Evolutionary conservation across 768 basidiomycete genomes (phyloP), one percentile per base, ranked within the genome.

Genomic region (Agaricus sinodeliciosus): DNA sequence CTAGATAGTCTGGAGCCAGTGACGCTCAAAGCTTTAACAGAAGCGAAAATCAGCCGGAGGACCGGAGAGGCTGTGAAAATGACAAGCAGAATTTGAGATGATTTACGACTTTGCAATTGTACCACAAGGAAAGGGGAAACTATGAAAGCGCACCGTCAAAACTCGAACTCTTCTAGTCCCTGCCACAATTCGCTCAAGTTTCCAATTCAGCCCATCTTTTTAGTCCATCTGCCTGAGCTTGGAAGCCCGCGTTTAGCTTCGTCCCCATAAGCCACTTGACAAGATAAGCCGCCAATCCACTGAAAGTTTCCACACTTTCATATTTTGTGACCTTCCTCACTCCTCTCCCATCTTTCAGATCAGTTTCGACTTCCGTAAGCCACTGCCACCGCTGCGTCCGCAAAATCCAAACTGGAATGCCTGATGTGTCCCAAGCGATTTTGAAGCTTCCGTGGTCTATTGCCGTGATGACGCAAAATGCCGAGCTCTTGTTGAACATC

Each of bases 341-440:
- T 58, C 78, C 75, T 35, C 75, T 79, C 1, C 69, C 72, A 37
- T 72, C 77, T 31, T 65, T 67, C 4, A 54, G 46, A n/a, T 54
- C 52, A 13, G 41, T 39, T n/a, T 54, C 52, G 1, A 44, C 31
- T 42, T 35, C 35, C 8, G 74, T 76, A 48, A 89, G 62, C 52
- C 69, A 70, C 64, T 89, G 86, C 85, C 84, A 87, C 13, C 87
- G 73, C 54, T 80, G 78, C 2, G 78, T 67, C 26, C 57, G 53
- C 26, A 87, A 57, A n/a, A 84, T 55, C 73, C 77, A 82, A 0
- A 55, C 36, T 1, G 80, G 78, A 27, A 69, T 56, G 0, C 64
- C 63, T 18, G 65, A 56, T 28, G 71, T 70, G 31, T 65, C 59
- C 87, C 87, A 89, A 16, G 82, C 75, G 28, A 79, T 74, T 28